Percentiles rank a stretch among this genome's conserved stretches.
These are phyloP conservation scores for Ganoderma sinense DNA, from an alignment of 1,284 basidiomycete species.

Conservation along the genomic window DNA sequence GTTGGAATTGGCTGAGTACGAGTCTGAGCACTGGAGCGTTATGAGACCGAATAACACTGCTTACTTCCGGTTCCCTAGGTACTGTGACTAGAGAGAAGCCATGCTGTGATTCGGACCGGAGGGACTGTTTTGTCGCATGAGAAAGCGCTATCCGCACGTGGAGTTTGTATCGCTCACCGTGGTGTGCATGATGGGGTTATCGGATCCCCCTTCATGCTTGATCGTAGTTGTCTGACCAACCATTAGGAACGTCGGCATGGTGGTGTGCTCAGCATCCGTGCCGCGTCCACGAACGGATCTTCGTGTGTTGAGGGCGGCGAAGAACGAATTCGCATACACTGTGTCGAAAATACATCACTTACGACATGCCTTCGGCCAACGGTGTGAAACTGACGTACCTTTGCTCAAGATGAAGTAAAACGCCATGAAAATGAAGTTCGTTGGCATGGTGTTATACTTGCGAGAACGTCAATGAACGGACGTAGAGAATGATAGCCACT, in stretches of 20 bases:
- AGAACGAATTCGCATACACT: slow-evolving; percentile 76
- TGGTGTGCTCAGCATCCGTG: slow-evolving; percentile 47
- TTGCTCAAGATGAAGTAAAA: slow-evolving; percentile 72
- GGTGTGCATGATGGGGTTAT: slow-evolving; percentile 20
- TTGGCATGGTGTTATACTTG: slow-evolving; percentile 63
- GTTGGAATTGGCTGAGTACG: slow-evolving; percentile 10
- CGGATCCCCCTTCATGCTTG: slow-evolving; percentile 23
- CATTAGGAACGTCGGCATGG: slow-evolving; percentile 51
- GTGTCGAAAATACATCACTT: slow-evolving; percentile 7
- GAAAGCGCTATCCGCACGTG: background rate
- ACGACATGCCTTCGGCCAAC: slow-evolving; percentile 3
- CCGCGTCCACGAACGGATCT: slow-evolving; percentile 51
- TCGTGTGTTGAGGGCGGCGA: slow-evolving; percentile 58
- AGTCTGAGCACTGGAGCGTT: background rate
- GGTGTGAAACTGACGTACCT: slow-evolving; percentile 43
- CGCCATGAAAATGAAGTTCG: slow-evolving; percentile 64
- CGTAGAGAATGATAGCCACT: background rate
- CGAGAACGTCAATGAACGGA: background rate
- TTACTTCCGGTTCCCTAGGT: slow-evolving; percentile 22
- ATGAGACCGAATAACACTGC: background rate
- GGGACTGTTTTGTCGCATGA: background rate
- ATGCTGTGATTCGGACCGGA: slow-evolving; percentile 16
- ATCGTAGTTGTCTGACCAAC: slow-evolving; percentile 39
- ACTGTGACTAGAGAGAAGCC: slow-evolving; percentile 12
- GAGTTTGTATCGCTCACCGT: slow-evolving; percentile 16